These are phyloP conservation scores for Trichosporon asahii DNA, from an alignment of 1,284 basidiomycete genomes.

Conservation along the genomic window DNA sequence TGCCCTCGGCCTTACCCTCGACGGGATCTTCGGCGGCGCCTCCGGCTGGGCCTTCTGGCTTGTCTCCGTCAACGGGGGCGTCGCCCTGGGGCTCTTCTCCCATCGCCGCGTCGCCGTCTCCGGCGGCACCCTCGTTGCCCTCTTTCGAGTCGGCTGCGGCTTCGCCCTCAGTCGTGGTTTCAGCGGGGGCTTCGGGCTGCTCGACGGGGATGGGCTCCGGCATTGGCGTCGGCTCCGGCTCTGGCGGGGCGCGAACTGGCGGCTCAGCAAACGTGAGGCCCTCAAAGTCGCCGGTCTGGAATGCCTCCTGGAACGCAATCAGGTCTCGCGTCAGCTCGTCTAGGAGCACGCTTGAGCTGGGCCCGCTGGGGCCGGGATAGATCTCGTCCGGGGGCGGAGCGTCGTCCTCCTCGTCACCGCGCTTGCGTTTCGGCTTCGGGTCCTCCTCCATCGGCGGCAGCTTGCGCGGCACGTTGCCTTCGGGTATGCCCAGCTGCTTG, in stretches of 20 bases:
- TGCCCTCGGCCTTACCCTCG: neutral
- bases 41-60: too few species aligned
- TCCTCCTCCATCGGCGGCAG: constrained; percentile 18
- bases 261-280: constrained; percentile 29
- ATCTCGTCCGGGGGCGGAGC: constrained; percentile 8
- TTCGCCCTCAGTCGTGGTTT: neutral
- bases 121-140: neutral
- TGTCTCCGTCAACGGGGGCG: neutral
- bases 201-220: neutral
- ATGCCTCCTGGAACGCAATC: constrained; percentile 79
- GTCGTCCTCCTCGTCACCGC: constrained; percentile 7
- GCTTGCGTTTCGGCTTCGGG: constrained; percentile 1
- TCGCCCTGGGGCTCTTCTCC: neutral
- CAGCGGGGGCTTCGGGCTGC: neutral
- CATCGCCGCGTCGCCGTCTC: neutral
- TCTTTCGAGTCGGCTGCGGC: neutral
- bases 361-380: neutral
- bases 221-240: neutral
- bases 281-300: constrained; percentile 58
- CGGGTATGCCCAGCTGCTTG: constrained; percentile 59
- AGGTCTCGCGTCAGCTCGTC: constrained; percentile 83
- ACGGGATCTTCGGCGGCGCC: neutral
- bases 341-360: constrained; percentile 58
- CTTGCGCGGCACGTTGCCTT: constrained; percentile 15
- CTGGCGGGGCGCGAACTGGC: constrained; percentile 9